Percentiles rank a stretch among this genome's conserved stretches.
These are phyloP conservation scores for Kazachstania taianensis DNA, from an alignment of 805 yeast species.

Conservation along the genomic window DNA sequence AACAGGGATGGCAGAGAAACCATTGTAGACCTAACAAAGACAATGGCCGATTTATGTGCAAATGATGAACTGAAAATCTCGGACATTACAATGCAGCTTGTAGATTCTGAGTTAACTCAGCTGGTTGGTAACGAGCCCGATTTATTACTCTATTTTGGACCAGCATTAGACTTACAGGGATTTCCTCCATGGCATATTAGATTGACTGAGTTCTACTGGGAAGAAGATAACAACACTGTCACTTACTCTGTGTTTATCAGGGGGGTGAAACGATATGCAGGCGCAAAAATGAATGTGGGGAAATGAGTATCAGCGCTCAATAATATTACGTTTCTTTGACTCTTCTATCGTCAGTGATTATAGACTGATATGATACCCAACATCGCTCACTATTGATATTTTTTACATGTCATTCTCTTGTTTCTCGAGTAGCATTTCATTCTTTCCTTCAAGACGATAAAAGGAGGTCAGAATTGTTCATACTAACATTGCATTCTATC, in stretches of 20 bases:
- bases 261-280: conserved; percentile 64
- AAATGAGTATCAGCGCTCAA: conserved; percentile 33
- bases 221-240: conserved; percentile 72
- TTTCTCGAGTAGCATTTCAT: no score
- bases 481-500: no score
- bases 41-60: conserved; percentile 67
- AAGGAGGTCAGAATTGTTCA: no score
- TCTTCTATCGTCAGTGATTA: no score
- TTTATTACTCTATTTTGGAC: conserved; percentile 71
- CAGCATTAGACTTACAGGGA: conserved; percentile 81
- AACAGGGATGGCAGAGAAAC: conserved; percentile 82
- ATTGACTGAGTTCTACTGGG: conserved; percentile 83
- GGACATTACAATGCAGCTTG: conserved; percentile 64
- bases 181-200: conserved; percentile 98
- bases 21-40: conserved; percentile 76
- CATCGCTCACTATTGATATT: no score
- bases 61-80: conserved; percentile 47
- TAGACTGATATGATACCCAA: no score
- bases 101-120: conserved; percentile 63
- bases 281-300: conserved; percentile 83
- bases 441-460: no score
- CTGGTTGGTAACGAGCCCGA: conserved; percentile 92
- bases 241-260: conserved; percentile 75
- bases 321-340: no score
- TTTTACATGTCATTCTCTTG: no score